A percentile compares a stretch with the other conserved stretches of the same genome.
Conservation (phyloP, 257 asterid genomes). For the Salvia rosmarinus region DNA sequence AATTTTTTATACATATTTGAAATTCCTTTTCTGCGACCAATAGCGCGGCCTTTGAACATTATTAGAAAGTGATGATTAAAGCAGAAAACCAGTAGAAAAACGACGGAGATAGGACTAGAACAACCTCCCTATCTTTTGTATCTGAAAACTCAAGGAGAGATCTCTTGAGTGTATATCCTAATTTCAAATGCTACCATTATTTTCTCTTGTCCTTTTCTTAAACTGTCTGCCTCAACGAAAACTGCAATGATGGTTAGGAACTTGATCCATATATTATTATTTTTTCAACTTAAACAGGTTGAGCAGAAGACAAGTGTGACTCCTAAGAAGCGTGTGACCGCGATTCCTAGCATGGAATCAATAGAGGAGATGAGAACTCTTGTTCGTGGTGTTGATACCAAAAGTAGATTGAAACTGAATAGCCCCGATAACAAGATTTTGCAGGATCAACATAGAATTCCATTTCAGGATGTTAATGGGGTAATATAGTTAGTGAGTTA, state of each 20-base stretch:
- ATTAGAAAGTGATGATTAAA: no score
- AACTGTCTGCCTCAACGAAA: neutral
- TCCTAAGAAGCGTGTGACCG: constrained; percentile 58
- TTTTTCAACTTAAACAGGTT: constrained; percentile 50
- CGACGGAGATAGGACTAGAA: no score
- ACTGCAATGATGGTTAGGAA: neutral
- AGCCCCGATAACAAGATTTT: constrained; percentile 43
- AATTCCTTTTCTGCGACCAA: no score
- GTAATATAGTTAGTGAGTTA: constrained; percentile 23
- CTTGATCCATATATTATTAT: neutral
- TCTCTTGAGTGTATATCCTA: no score
- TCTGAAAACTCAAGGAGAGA: no score
- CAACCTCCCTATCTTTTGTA: no score
- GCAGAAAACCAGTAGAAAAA: no score
- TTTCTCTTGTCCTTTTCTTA: no score
- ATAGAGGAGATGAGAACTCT: constrained; percentile 71
- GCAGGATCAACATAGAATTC: constrained; percentile 59
- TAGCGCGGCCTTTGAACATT: no score
- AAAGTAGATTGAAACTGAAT: constrained; percentile 36
- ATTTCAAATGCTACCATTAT: no score
- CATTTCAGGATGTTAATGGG: constrained; percentile 65
- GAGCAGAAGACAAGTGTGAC: constrained; percentile 55
- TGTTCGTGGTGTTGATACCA: constrained; percentile 32
- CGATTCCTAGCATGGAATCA: constrained; percentile 58
- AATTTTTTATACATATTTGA: no score